phyloP scores from a whole-genome alignment of 352 stramenopile species.

The Phytophthora pluvialis region DNA sequence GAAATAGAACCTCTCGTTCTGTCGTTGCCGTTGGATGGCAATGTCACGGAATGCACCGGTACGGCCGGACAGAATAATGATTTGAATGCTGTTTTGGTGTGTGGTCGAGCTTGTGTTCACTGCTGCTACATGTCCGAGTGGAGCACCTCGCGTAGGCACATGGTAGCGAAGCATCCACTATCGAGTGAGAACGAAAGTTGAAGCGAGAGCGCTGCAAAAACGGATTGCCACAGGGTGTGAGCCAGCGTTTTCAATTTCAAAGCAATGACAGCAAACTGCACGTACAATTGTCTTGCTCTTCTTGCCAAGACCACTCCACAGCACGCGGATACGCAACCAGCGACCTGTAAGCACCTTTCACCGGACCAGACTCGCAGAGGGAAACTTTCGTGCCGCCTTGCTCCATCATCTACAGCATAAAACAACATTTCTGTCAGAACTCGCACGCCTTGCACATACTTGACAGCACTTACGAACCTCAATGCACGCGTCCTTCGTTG shows the following conservation, averaged over 20 bases:
- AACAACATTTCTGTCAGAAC: slow-evolving; percentile 6
- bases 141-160: slow-evolving; percentile 78
- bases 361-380: slow-evolving; percentile 40
- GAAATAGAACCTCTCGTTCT: slow-evolving; percentile 36
- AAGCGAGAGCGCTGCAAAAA: slow-evolving; percentile 22
- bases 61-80: slow-evolving; percentile 29
- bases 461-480: slow-evolving; percentile 40
- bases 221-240: neutral
- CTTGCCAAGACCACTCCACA: slow-evolving; percentile 50
- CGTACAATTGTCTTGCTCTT: slow-evolving; percentile 29
- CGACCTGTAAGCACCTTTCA: slow-evolving; percentile 71
- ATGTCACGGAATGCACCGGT: slow-evolving; percentile 11
- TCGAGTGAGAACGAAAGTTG: slow-evolving; percentile 61
- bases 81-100: slow-evolving; percentile 16
- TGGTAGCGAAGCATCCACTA: slow-evolving; percentile 79
- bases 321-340: slow-evolving; percentile 51
- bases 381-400: slow-evolving; percentile 52
- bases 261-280: slow-evolving; percentile 12
- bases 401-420: slow-evolving; percentile 45
- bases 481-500: slow-evolving; percentile 44
- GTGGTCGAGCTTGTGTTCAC: neutral
- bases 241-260: neutral
- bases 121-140: slow-evolving; percentile 49
- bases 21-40: slow-evolving; percentile 1
- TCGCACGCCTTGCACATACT: neutral